phyloP scores from a whole-genome alignment of 176 grass and related monocot species.

The Bonia amplexicaulis region DNA sequence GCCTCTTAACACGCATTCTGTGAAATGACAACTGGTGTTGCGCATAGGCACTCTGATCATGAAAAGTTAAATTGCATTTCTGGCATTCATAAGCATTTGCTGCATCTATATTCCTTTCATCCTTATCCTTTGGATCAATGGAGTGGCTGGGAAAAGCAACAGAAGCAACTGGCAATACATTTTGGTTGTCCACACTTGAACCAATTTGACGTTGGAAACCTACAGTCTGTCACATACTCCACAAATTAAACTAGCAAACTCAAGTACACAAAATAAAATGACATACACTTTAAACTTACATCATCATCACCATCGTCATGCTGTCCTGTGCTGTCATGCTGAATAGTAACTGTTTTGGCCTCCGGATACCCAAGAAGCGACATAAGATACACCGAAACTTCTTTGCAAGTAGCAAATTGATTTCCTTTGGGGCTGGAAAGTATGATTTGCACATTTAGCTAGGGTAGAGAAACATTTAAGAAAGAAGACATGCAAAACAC shows the following conservation, averaged over 20 bases:
- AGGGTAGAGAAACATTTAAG: background rate
- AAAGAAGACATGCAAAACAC: constrained; percentile 7
- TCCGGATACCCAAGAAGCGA: constrained; percentile 81
- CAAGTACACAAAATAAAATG: constrained; percentile 32
- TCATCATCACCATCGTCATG: constrained; percentile 31
- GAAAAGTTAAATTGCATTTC: constrained; percentile 53
- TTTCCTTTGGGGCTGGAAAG: constrained; percentile 81
- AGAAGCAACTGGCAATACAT: constrained; percentile 23
- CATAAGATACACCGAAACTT: constrained; percentile 81
- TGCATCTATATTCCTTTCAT: constrained; percentile 14
- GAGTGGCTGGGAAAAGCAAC: constrained; percentile 22
- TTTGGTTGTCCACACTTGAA: constrained; percentile 23
- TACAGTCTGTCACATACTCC: constrained; percentile 39
- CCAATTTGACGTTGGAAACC: constrained; percentile 37
- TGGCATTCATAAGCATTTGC: constrained; percentile 41
- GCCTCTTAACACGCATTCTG: constrained; percentile 57
- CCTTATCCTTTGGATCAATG: constrained; percentile 19
- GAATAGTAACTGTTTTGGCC: constrained; percentile 23
- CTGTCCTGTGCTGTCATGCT: constrained; percentile 25
- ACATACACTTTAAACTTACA: constrained; percentile 53
- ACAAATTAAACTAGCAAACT: constrained; percentile 17
- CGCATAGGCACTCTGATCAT: constrained; percentile 47
- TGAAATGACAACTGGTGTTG: constrained; percentile 62
- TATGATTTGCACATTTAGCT: constrained; percentile 30
- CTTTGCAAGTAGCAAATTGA: constrained; percentile 71